Evolutionary conservation across 768 basidiomycete species (phyloP).

Genomic region (Serendipita indica): DNA sequence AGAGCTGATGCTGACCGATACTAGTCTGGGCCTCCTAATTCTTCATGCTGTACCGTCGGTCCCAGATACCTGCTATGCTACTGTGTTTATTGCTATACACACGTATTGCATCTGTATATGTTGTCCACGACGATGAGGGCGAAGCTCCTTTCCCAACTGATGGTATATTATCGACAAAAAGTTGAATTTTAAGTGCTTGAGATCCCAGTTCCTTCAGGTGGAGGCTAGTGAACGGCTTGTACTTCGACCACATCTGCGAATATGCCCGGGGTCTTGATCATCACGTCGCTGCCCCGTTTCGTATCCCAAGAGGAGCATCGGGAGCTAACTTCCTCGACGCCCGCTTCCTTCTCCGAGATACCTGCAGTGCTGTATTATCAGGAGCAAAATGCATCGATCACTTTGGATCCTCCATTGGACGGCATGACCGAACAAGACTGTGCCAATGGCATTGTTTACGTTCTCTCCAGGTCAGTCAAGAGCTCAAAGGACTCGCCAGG

Average conservation of each 20-base stretch:
- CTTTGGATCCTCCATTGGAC: slow-evolving; percentile 52
- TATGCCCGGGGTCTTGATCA: slow-evolving; percentile 21
- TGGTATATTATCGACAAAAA: too few species aligned
- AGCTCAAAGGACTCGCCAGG: not conserved
- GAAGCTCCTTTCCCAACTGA: too few species aligned
- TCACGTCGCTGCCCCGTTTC: slow-evolving; percentile 30
- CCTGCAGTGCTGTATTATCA: slow-evolving; percentile 66
- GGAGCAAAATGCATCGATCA: slow-evolving; percentile 53
- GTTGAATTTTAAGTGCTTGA: too few species aligned
- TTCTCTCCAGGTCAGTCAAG: slow-evolving; percentile 62
- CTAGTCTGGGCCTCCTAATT: slow-evolving; percentile 34
- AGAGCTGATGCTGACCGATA: slow-evolving; percentile 10
- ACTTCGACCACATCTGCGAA: too few species aligned
- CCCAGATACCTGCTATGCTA: too few species aligned
- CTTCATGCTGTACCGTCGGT: too few species aligned
- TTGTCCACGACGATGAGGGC: too few species aligned
- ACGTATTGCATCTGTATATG: too few species aligned
- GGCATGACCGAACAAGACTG: slow-evolving; percentile 40
- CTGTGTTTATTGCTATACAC: too few species aligned
- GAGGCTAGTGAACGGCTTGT: too few species aligned
- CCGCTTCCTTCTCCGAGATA: slow-evolving; percentile 69
- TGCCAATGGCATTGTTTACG: slow-evolving; percentile 54
- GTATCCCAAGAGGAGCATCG: slow-evolving; percentile 54
- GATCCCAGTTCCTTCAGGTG: too few species aligned
- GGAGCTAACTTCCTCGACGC: slow-evolving; percentile 58